A percentile compares a stretch with the other conserved stretches of the same genome.
phyloP scores from a whole-genome alignment of 805 yeast genomes.

The Debaryomyces hansenii region DNA sequence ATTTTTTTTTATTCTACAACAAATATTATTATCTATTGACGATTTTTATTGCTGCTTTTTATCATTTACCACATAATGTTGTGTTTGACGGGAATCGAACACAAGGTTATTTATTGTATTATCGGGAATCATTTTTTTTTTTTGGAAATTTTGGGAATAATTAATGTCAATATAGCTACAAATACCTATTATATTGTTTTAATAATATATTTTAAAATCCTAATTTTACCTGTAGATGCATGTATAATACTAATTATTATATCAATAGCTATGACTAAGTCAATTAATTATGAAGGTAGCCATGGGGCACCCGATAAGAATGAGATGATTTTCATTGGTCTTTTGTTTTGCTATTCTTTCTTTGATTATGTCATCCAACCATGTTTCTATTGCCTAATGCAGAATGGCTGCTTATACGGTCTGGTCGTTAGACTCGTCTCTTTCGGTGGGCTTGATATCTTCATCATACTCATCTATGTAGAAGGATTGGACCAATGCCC shows the following conservation, averaged over 20 bases:
- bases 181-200: not conserved
- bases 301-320: no score
- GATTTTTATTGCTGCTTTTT: constrained; percentile 5
- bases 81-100: constrained; percentile 18
- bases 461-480: constrained; percentile 26
- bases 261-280: no score
- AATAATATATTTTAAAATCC: not conserved
- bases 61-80: constrained; percentile 4
- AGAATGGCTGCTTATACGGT: no score
- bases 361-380: no score
- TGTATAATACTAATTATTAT: no score
- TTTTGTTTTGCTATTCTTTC: no score
- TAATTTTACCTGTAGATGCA: not conserved
- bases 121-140: not conserved
- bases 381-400: no score
- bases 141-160: not conserved
- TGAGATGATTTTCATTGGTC: no score
- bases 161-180: not conserved
- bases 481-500: constrained; percentile 19
- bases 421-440: no score
- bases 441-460: constrained; percentile 10
- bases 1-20: constrained; percentile 5
- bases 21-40: constrained; percentile 14
- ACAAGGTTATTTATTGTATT: not conserved
- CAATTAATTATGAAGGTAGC: no score